Evolutionary conservation across 768 basidiomycete species (phyloP).

Genomic region (Auricularia cornea): DNA sequence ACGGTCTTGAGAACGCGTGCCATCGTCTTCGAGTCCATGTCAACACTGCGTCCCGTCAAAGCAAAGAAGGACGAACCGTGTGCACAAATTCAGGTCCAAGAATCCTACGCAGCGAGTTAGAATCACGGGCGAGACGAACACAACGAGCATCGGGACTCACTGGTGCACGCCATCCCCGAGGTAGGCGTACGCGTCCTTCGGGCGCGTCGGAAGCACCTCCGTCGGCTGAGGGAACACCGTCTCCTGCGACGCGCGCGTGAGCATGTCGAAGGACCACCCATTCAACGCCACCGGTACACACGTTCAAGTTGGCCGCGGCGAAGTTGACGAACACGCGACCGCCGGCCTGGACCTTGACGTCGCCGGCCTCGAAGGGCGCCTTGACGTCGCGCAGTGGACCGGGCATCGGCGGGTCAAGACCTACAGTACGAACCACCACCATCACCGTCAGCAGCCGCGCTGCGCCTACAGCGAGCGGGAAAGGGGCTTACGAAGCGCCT

Average conservation of each 20-base stretch:
- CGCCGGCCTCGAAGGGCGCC: neutral
- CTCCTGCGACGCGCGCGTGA: neutral
- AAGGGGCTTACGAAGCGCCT: slow-evolving; percentile 12
- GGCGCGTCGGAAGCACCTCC: neutral
- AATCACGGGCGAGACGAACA: neutral
- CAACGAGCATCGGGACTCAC: neutral
- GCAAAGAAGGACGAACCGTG: neutral
- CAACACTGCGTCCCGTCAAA: neutral
- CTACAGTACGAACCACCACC: no score
- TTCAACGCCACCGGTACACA: neutral
- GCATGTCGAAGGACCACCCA: neutral
- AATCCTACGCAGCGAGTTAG: neutral
- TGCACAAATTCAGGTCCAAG: neutral
- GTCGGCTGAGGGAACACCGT: neutral
- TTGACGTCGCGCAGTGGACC: slow-evolving; percentile 2
- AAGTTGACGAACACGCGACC: neutral
- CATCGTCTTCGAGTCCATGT: neutral
- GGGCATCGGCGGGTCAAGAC: slow-evolving; percentile 10
- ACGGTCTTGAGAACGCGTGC: slow-evolving; percentile 29
- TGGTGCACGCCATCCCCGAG: slow-evolving; percentile 4
- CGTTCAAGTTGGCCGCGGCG: neutral
- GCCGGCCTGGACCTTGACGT: neutral
- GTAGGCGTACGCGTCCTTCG: neutral
- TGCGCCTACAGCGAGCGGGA: no score
- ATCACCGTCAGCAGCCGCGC: no score